These are phyloP conservation scores for Stentor coeruleus DNA, from an alignment of 73 alveolate species.

Conservation along the genomic window DNA sequence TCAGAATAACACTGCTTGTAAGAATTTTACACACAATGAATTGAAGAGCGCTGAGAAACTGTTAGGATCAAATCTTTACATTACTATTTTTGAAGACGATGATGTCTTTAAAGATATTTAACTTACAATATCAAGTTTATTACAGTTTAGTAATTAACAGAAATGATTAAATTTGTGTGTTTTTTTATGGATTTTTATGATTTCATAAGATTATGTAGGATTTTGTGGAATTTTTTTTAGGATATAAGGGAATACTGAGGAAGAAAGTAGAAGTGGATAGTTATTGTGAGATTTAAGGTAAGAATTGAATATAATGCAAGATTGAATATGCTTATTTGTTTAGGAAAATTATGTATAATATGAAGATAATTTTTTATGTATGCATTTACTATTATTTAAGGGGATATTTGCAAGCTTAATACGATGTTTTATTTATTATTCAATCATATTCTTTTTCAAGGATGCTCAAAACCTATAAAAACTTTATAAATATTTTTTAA, in stretches of 20 bases:
- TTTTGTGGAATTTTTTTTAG: background rate
- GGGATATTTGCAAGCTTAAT: too few species aligned
- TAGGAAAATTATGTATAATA: background rate
- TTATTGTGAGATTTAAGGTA: background rate
- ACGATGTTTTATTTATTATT: too few species aligned
- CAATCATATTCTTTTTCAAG: too few species aligned
- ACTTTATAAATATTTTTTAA: too few species aligned
- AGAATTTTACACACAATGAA: background rate
- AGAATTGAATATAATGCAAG: background rate
- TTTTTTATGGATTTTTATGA: background rate
- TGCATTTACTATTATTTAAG: background rate
- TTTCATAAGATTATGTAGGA: background rate
- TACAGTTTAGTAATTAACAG: background rate
- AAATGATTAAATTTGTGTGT: background rate
- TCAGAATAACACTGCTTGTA: background rate
- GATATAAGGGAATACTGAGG: background rate
- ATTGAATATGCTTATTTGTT: too few species aligned
- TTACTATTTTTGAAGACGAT: background rate
- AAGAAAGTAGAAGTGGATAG: background rate
- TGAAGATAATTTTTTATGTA: background rate
- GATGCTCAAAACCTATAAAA: too few species aligned
- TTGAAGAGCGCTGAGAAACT: background rate
- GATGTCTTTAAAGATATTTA: background rate
- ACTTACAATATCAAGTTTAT: background rate
- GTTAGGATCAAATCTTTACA: background rate